phyloP scores from a whole-genome alignment of 2,329 filamentous ascomycete genomes.

The Aspergillus oerlinghausenensis region DNA sequence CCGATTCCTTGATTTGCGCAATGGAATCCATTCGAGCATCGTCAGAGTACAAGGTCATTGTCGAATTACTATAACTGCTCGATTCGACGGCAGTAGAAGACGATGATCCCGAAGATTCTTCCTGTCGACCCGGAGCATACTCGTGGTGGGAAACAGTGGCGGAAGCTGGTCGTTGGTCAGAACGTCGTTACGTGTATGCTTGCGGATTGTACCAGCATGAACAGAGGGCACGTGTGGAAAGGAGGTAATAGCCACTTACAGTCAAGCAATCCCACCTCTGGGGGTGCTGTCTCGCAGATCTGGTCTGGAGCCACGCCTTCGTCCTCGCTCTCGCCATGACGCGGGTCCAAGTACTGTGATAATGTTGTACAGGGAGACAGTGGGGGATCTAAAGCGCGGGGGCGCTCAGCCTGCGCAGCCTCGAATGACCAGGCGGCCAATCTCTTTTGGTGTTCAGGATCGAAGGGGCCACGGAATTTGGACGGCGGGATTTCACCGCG shows the following conservation, averaged over 20 bases:
- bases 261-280: slow-evolving; percentile 9
- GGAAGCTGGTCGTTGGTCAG: slow-evolving; percentile 16
- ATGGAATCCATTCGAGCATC: slow-evolving; percentile 25
- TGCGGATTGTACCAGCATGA: neutral
- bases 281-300: slow-evolving; percentile 10
- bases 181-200: neutral
- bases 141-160: slow-evolving; percentile 20
- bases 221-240: neutral
- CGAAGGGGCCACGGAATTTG: slow-evolving; percentile 47
- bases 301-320: slow-evolving; percentile 13
- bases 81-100: slow-evolving; percentile 34
- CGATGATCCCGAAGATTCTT: slow-evolving; percentile 25
- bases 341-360: slow-evolving; percentile 19
- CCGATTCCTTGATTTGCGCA: slow-evolving; percentile 27
- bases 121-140: slow-evolving; percentile 21
- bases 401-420: slow-evolving; percentile 30
- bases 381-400: slow-evolving; percentile 32
- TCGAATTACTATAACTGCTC: slow-evolving; percentile 31
- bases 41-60: slow-evolving; percentile 31
- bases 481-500: slow-evolving; percentile 45
- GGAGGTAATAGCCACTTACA: slow-evolving; percentile 13
- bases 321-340: slow-evolving; percentile 19
- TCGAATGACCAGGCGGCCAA: slow-evolving; percentile 44
- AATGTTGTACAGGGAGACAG: slow-evolving; percentile 36
- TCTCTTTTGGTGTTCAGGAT: slow-evolving; percentile 41